Percentiles rank a stretch among this genome's conserved stretches.
phyloP scores from a whole-genome alignment of 805 yeast species.

The Yamadazyma nakazawae region DNA sequence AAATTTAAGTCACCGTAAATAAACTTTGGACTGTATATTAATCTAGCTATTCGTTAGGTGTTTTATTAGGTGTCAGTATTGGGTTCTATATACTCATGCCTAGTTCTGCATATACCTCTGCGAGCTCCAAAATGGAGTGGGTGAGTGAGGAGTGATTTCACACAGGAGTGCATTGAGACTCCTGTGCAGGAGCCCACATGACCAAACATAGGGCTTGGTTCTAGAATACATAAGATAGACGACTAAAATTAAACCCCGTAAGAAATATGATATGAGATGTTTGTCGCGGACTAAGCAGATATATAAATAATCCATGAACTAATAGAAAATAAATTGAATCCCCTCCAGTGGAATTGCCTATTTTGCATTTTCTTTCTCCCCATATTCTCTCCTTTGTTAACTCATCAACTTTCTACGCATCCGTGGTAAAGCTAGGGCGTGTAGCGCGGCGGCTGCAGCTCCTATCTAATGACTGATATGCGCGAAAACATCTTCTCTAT shows the following conservation, averaged over 20 bases:
- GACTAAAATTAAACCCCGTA: neutral
- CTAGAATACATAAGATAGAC: neutral
- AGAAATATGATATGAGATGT: neutral
- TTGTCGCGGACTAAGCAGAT: too few relatives aligned
- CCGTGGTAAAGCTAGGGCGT: neutral
- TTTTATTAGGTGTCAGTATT: too few relatives aligned
- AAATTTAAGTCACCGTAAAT: too few relatives aligned
- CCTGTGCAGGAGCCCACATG: slow-evolving; percentile 2
- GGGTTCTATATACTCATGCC: neutral
- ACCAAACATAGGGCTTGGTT: neutral
- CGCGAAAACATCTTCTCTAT: slow-evolving; percentile 5
- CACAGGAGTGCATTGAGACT: neutral
- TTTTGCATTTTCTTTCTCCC: neutral
- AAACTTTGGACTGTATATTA: too few relatives aligned
- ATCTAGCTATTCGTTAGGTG: too few relatives aligned
- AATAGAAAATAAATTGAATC: too few relatives aligned
- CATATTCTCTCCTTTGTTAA: neutral
- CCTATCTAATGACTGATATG: neutral
- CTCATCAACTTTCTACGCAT: neutral
- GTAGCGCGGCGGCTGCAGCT: neutral
- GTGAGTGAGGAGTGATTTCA: neutral
- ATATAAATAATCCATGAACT: too few relatives aligned
- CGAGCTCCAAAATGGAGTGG: neutral
- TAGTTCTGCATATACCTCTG: neutral
- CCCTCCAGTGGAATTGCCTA: too few relatives aligned